Conservation (phyloP, 495 filamentous ascomycete species). For the Delitschia confertaspora region DNA sequence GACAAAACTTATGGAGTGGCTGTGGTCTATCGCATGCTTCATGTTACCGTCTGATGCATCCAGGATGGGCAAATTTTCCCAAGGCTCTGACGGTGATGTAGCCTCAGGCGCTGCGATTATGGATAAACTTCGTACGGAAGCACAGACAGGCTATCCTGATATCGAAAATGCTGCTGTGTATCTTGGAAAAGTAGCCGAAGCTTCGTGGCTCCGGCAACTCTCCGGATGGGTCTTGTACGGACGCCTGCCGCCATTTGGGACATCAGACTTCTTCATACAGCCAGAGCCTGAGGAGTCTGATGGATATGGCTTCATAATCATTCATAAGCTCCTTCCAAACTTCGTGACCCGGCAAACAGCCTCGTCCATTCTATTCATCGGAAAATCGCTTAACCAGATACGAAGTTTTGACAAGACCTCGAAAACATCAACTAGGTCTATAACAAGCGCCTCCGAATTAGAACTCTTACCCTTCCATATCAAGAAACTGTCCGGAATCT, state of each 20-base stretch:
- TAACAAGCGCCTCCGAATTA: conserved; percentile 47
- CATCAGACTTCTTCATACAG: conserved; percentile 72
- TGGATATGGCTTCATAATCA: conserved; percentile 42
- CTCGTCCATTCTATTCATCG: conserved; percentile 80
- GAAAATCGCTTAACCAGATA: conserved; percentile 77
- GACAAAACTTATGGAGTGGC: conserved; percentile 76
- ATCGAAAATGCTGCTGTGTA: conserved; percentile 65
- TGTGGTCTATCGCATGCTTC: conserved; percentile 61
- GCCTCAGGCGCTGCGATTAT: conserved; percentile 60
- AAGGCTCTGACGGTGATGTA: conserved; percentile 4
- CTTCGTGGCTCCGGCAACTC: conserved; percentile 81
- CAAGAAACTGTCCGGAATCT: conserved; percentile 56
- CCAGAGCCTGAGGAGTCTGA: conserved; percentile 37
- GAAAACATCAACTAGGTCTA: conserved; percentile 25
- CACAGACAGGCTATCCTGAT: conserved; percentile 82
- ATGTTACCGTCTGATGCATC: conserved; percentile 41
- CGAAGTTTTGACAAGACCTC: conserved; percentile 41
- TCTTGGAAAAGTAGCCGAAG: conserved; percentile 69
- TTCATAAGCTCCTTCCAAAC: conserved; percentile 53
- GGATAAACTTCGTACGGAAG: conserved; percentile 59
- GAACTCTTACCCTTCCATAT: conserved; percentile 66
- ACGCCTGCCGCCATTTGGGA: conserved; percentile 61
- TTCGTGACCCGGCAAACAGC: conserved; percentile 72
- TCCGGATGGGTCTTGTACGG: conserved; percentile 88
- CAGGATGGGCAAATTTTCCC: conserved; percentile 13